Base-by-base conservation (phyloP, 2,329 filamentous ascomycete species). In the Trichoderma sp. region DNA sequence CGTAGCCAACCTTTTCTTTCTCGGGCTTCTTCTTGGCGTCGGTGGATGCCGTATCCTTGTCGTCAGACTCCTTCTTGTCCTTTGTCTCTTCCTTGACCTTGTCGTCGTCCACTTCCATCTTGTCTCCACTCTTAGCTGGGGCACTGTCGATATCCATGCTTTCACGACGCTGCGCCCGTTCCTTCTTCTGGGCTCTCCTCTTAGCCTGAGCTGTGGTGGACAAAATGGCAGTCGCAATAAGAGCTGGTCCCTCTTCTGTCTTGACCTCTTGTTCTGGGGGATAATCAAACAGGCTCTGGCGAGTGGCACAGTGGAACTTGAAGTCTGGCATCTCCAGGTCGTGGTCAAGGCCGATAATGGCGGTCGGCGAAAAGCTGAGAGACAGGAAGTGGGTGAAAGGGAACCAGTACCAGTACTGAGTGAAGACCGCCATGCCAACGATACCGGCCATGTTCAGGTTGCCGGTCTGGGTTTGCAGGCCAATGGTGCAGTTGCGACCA, bases 351-450 rank as follows among this genome's bases (percentile, higher is more conserved):
- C 92, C 95, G 74, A 98, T 97, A 76, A 99, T 92, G 1, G 96
- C 92, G 1, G 96, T 99, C 1, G 96, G 96, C n/a, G 93, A 94
- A 82, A 99, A 98, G 76, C 93, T 94, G 71, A 99, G 86, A 0
- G 95, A 96, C 69, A 99, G 81, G 88, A 99, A 99, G 81, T 99
- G 96, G 34, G 96, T 97, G 76, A 98, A 91, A 70, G 96, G 96
- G 88, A 99, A 99, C 96, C 96, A 99, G 84, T 99, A 99, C 96
- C 96, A 99, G 84, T 99, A 99, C 79, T 99, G 96, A 10, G 94
- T 97, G 82, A 99, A 99, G 66, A 99, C 92, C 32, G 94, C 95
- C 90, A 97, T 97, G 74, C 96, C 96, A 21, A 99, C 94, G 73
- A 99, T 97, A 71, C 93, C 96, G 21, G 94, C 90, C 94, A 99